phyloP scores from a whole-genome alignment of 2,329 filamentous ascomycete genomes.

The Aspergillus oerlinghausenensis region DNA sequence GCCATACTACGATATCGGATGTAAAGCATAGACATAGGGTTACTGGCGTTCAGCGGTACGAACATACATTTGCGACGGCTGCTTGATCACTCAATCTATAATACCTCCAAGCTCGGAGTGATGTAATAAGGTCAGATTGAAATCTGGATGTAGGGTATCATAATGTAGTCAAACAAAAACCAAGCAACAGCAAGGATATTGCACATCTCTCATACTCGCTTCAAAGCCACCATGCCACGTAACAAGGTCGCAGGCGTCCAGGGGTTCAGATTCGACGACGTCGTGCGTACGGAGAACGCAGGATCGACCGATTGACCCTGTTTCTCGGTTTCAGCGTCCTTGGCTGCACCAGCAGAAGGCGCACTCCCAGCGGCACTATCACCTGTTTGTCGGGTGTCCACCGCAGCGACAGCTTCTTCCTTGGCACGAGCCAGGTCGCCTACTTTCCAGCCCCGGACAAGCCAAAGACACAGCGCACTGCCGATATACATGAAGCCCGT shows the following conservation, averaged over 20 bases:
- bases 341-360: background rate
- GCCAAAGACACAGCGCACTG: constrained; percentile 46
- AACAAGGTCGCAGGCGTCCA: constrained; percentile 27
- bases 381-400: no score
- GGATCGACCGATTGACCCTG: constrained; percentile 4
- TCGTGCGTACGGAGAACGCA: background rate
- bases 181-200: background rate
- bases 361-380: background rate
- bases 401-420: constrained; percentile 5
- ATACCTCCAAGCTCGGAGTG: background rate
- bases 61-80: background rate
- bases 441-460: constrained; percentile 39
- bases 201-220: constrained; percentile 22
- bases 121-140: background rate
- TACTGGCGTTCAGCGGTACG: background rate
- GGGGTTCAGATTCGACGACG: constrained; percentile 5
- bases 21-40: background rate
- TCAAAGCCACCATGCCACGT: constrained; percentile 28
- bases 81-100: background rate
- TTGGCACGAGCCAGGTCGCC: constrained; percentile 22
- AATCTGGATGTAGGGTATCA: background rate
- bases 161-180: background rate
- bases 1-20: background rate
- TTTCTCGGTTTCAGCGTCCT: constrained; percentile 8
- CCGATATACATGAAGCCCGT: constrained; percentile 58